Conservation (phyloP, 305 asterid species). For the Plantago lanceolata region DNA sequence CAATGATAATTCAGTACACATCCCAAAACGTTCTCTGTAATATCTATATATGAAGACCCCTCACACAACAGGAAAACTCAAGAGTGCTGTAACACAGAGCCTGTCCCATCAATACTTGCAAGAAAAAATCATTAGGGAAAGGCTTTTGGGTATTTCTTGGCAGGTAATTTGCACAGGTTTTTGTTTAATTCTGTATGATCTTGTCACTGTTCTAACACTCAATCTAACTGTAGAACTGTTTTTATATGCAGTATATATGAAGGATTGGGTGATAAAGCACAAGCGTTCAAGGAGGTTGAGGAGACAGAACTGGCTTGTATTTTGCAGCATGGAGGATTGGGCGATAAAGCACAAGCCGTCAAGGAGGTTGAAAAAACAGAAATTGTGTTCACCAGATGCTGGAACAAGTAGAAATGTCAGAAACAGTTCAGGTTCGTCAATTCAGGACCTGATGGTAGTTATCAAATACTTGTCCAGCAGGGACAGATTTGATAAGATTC, state of each 20-base stretch:
- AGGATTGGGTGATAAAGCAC: no score
- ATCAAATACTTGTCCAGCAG: not conserved
- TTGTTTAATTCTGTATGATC: not conserved
- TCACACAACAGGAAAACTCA: not conserved
- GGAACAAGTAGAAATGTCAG: not conserved
- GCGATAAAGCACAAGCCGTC: not conserved
- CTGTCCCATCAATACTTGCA: not conserved
- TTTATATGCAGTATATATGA: no score
- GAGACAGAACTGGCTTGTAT: not conserved
- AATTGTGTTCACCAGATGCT: not conserved
- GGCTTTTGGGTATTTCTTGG: not conserved
- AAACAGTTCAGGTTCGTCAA: not conserved
- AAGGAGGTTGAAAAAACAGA: not conserved
- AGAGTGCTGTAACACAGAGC: not conserved
- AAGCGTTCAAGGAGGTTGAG: no score
- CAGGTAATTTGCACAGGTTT: not conserved
- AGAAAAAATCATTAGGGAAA: not conserved
- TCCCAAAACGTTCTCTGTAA: not conserved
- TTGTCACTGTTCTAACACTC: not conserved
- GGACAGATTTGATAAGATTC: not conserved
- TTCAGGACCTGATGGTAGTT: not conserved
- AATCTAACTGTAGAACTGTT: not conserved
- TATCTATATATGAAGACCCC: no score
- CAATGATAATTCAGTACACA: no score
- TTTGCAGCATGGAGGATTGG: not conserved